Conservation (phyloP, 441 rosid genomes). For the Gossypium aridum region DNA sequence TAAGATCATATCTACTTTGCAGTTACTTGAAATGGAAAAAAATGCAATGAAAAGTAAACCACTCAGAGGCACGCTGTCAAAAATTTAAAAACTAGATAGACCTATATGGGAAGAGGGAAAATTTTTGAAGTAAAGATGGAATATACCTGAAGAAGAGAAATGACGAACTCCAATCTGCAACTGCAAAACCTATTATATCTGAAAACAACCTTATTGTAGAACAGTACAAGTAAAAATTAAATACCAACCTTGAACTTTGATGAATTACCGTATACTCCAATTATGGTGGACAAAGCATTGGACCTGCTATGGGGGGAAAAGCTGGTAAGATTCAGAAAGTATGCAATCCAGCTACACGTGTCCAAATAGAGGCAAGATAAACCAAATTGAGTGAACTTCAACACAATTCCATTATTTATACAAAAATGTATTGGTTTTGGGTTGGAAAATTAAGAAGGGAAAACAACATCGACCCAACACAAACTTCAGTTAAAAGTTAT, state of each 20-base stretch:
- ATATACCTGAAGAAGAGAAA: slow-evolving; percentile 72
- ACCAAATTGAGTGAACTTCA: background rate
- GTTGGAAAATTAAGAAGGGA: background rate
- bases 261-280: slow-evolving; percentile 31
- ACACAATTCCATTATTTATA: background rate
- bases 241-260: slow-evolving; percentile 47
- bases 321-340: slow-evolving; percentile 1
- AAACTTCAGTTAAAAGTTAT: background rate
- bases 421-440: background rate
- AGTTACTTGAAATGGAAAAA: background rate
- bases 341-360: background rate
- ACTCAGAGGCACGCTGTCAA: background rate
- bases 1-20: background rate
- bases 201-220: slow-evolving; percentile 15
- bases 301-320: slow-evolving; percentile 38
- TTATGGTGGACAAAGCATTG: slow-evolving; percentile 22
- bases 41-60: background rate
- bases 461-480: background rate
- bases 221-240: slow-evolving; percentile 9
- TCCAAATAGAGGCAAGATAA: slow-evolving; percentile 5
- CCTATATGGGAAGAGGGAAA: background rate
- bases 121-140: slow-evolving; percentile 13
- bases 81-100: background rate
- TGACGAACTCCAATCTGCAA: slow-evolving; percentile 49
- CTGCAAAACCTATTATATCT: slow-evolving; percentile 37